These are phyloP conservation scores for Arachnopeziza araneosa DNA, from an alignment of 2,329 filamentous ascomycete species.

Conservation along the genomic window DNA sequence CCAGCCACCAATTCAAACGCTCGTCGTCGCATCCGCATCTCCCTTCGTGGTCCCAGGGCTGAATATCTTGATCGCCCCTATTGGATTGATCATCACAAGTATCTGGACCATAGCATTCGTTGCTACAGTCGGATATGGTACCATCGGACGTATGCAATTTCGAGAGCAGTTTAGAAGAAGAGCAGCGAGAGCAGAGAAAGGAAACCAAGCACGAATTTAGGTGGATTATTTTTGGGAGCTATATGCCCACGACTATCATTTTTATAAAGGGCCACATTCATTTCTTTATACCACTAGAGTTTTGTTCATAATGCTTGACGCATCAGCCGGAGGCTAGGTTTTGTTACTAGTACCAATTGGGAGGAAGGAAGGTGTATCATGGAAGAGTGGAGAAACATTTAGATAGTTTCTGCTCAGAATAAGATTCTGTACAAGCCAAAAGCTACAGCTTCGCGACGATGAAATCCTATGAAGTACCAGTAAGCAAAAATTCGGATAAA, in stretches of 20 bases:
- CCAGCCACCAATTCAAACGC: conserved; percentile 26
- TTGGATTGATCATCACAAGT: conserved; percentile 61
- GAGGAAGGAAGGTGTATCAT: not conserved
- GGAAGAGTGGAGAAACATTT: not conserved
- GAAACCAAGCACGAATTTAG: conserved; percentile 23
- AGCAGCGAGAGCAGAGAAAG: conserved; percentile 39
- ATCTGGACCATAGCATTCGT: conserved; percentile 56
- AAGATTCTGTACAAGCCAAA: too few species aligned
- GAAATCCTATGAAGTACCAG: too few species aligned
- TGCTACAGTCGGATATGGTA: conserved; percentile 56
- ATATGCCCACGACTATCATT: not conserved
- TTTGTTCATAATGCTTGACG: conserved; percentile 9
- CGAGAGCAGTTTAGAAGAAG: conserved; percentile 56
- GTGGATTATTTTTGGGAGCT: not conserved
- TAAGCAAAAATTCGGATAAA: not conserved
- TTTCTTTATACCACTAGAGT: conserved; percentile 12
- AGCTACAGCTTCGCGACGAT: too few species aligned
- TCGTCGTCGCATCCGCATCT: conserved; percentile 28
- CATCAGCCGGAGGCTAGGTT: not conserved
- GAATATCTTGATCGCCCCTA: conserved; percentile 62
- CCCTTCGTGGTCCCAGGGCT: conserved; percentile 67
- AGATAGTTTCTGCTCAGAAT: too few species aligned
- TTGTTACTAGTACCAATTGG: not conserved
- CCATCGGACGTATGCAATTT: conserved; percentile 60
- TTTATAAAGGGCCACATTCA: not conserved